Evolutionary conservation across 768 basidiomycete species (phyloP).

Genomic region (Leccinum truebloodii): DNA sequence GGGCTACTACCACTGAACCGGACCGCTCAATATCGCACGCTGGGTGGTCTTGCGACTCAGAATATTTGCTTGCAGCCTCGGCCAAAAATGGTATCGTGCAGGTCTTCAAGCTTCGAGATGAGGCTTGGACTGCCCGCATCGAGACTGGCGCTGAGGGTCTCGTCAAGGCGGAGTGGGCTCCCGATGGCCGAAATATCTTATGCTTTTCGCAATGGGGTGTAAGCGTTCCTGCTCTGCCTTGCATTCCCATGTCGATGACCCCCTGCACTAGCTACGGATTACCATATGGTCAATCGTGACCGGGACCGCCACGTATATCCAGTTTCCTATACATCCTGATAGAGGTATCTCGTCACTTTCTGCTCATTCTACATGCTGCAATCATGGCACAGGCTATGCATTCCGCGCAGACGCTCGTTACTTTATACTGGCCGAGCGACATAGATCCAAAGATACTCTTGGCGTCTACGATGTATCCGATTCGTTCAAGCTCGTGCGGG

Average conservation of each 20-base stretch:
- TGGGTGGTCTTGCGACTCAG: constrained; percentile 87
- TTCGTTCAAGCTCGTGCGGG: constrained; percentile 71
- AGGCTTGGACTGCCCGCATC: constrained; percentile 74
- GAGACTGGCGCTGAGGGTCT: constrained; percentile 85
- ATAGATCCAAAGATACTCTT: constrained; percentile 85
- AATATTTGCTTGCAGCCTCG: constrained; percentile 81
- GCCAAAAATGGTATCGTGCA: constrained; percentile 70
- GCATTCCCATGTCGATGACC: constrained; percentile 4
- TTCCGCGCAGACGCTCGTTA: constrained; percentile 83
- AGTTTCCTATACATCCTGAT: constrained; percentile 81
- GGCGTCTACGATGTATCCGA: constrained; percentile 80
- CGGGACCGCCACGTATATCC: constrained; percentile 78
- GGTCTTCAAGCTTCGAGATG: constrained; percentile 78
- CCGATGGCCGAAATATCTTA: constrained; percentile 76
- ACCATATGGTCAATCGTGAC: constrained; percentile 83
- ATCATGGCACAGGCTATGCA: constrained; percentile 56
- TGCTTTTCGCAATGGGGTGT: constrained; percentile 96
- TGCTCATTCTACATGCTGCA: not conserved
- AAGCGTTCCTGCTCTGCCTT: constrained; percentile 38
- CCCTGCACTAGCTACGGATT: constrained; percentile 64
- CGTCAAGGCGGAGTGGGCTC: constrained; percentile 87
- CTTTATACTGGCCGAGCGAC: constrained; percentile 83
- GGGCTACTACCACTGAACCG: constrained; percentile 32
- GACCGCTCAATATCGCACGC: constrained; percentile 66
- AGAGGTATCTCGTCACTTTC: constrained; percentile 49